Percentiles rank a stretch among this genome's conserved stretches.
phyloP scores from a whole-genome alignment of 1,284 basidiomycete genomes.

The Omphalotus olearius region DNA sequence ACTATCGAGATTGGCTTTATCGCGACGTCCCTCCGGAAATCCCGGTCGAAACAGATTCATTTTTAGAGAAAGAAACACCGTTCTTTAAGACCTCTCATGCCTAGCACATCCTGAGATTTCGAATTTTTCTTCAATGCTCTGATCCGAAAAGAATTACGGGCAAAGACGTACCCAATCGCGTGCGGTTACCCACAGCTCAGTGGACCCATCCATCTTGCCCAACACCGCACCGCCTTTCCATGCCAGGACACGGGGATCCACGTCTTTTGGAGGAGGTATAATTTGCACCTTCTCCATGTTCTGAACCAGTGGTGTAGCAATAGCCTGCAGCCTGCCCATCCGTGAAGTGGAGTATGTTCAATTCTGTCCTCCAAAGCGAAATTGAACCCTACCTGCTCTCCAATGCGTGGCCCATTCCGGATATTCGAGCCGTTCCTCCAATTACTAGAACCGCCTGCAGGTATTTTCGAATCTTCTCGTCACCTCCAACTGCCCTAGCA shows the following conservation, averaged over 20 bases:
- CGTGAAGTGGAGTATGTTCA: constrained; percentile 12
- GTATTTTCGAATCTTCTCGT: constrained; percentile 89
- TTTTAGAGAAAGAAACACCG: constrained; percentile 67
- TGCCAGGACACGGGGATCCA: constrained; percentile 84
- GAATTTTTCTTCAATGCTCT: constrained; percentile 11
- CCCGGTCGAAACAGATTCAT: not conserved
- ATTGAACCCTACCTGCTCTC: constrained; percentile 61
- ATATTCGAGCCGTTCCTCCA: constrained; percentile 74
- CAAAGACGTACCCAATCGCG: constrained; percentile 75
- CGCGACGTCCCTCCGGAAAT: too few species aligned
- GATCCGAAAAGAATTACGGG: constrained; percentile 8
- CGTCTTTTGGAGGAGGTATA: constrained; percentile 89
- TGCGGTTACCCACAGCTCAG: constrained; percentile 85
- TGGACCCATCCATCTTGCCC: constrained; percentile 85
- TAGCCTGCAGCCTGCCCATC: constrained; percentile 65
- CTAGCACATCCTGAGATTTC: constrained; percentile 57
- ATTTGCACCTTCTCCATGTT: constrained; percentile 85
- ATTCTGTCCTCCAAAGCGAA: not conserved
- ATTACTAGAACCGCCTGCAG: constrained; percentile 87
- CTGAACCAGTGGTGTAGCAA: constrained; percentile 75
- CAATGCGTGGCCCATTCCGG: constrained; percentile 74
- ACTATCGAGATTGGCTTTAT: too few species aligned
- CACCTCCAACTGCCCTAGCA: constrained; percentile 78
- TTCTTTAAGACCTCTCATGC: constrained; percentile 77
- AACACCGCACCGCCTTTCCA: constrained; percentile 98